A percentile compares a stretch with the other conserved stretches of the same genome.
Conservation (phyloP, 2,329 filamentous ascomycete genomes). For the Fusarium sublunatum region DNA sequence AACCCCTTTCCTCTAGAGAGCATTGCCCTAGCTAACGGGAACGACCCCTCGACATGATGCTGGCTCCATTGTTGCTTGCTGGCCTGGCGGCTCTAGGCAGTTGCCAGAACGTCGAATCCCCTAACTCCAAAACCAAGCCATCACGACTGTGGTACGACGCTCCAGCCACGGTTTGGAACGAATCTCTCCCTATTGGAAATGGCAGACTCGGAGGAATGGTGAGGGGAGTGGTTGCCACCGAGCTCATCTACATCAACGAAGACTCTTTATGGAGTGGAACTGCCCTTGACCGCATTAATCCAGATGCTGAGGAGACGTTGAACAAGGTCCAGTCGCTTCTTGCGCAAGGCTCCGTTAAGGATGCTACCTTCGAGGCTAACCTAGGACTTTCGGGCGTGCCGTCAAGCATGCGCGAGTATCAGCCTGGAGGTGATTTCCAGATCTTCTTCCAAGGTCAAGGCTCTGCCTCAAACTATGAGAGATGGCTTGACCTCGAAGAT, state of each 20-base stretch:
- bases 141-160: constrained; percentile 2
- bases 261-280: constrained; percentile 6
- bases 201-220: constrained; percentile 5
- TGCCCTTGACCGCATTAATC: not conserved
- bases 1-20: too few relatives aligned
- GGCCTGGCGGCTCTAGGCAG: not conserved
- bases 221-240: not conserved
- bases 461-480: not conserved
- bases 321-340: not conserved
- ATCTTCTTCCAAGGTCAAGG: constrained; percentile 6
- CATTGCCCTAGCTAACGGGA: too few relatives aligned
- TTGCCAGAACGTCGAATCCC: not conserved
- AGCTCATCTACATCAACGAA: constrained; percentile 8
- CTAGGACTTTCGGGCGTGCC: constrained; percentile 1
- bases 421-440: constrained; percentile 5
- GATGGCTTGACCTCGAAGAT: constrained; percentile 4
- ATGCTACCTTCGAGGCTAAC: constrained; percentile 2
- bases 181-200: constrained; percentile 4
- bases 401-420: constrained; percentile 7
- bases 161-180: constrained; percentile 3
- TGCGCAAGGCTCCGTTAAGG: not conserved
- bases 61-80: not conserved
- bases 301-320: constrained; percentile 1
- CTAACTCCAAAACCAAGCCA: not conserved
- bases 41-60: too few relatives aligned